Conservation (phyloP, 106 monocot species). For the Allium fistulosum region DNA sequence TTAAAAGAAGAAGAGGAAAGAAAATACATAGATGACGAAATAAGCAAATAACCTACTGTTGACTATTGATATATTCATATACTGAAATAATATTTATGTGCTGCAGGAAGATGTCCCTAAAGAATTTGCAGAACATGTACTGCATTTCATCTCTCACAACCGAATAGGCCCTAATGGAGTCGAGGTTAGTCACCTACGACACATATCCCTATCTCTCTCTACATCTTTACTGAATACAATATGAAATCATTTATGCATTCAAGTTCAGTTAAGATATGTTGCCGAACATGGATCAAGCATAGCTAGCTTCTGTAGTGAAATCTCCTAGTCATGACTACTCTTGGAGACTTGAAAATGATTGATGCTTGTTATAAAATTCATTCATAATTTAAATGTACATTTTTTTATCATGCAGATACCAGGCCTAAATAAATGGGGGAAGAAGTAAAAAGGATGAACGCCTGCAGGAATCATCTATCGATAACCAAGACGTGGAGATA, state of each 20-base stretch:
- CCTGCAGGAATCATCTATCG: too few relatives aligned
- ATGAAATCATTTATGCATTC: neutral
- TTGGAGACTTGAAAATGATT: too few relatives aligned
- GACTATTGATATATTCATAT: neutral
- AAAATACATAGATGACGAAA: neutral
- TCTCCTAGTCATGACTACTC: too few relatives aligned
- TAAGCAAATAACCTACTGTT: neutral
- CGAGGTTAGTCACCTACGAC: conserved; percentile 40
- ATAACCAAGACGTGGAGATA: too few relatives aligned
- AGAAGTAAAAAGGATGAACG: neutral
- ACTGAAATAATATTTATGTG: neutral
- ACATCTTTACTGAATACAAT: neutral
- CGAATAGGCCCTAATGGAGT: conserved; percentile 84
- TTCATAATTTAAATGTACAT: neutral
- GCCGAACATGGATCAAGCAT: too few relatives aligned
- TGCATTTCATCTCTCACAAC: conserved; percentile 88
- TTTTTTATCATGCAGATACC: conserved; percentile 1
- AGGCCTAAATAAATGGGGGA: conserved; percentile 3
- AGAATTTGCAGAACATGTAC: conserved; percentile 74
- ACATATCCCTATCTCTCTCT: neutral
- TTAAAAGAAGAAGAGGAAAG: neutral
- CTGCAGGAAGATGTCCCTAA: conserved; percentile 96
- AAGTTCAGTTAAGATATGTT: too few relatives aligned
- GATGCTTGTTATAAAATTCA: neutral
- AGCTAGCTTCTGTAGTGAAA: too few relatives aligned